Conservation (phyloP, 2,329 filamentous ascomycete species). For the Ascochyta viciae-villosae region DNA sequence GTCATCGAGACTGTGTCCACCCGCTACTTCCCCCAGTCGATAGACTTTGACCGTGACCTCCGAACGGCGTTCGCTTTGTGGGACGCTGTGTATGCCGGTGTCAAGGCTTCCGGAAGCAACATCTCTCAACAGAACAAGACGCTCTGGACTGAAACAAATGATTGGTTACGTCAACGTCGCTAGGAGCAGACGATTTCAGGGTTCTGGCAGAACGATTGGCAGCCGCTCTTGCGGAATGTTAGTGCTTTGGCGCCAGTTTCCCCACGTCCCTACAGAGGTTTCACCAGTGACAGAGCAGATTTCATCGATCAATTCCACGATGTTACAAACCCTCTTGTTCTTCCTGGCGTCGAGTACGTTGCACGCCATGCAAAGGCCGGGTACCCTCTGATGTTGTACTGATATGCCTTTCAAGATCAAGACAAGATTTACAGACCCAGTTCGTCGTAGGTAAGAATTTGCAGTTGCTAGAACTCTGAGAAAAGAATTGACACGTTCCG, state of each 20-base stretch:
- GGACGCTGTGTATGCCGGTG: conserved; percentile 68
- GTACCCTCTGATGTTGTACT: conserved; percentile 1
- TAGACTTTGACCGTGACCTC: conserved; percentile 65
- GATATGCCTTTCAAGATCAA: background rate
- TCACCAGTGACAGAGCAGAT: background rate
- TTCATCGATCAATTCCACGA: background rate
- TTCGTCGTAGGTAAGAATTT: background rate
- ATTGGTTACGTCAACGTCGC: conserved; percentile 58
- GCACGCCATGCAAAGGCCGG: background rate
- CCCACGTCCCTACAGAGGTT: background rate
- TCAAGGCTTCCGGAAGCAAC: conserved; percentile 60
- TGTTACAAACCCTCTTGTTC: background rate
- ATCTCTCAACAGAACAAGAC: conserved; percentile 56
- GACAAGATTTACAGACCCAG: background rate
- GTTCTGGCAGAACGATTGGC: background rate
- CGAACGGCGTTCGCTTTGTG: conserved; percentile 67
- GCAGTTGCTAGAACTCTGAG: background rate
- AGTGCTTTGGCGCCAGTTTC: background rate
- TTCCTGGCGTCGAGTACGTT: background rate
- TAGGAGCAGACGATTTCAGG: conserved; percentile 19
- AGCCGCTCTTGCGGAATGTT: background rate
- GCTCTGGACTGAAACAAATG: conserved; percentile 65
- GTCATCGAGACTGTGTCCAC: conserved; percentile 60
- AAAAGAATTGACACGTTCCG: background rate
- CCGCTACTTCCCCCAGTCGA: conserved; percentile 67